Base-by-base conservation (phyloP, 1,284 basidiomycete genomes). In the Cronartium ribicola region DNA sequence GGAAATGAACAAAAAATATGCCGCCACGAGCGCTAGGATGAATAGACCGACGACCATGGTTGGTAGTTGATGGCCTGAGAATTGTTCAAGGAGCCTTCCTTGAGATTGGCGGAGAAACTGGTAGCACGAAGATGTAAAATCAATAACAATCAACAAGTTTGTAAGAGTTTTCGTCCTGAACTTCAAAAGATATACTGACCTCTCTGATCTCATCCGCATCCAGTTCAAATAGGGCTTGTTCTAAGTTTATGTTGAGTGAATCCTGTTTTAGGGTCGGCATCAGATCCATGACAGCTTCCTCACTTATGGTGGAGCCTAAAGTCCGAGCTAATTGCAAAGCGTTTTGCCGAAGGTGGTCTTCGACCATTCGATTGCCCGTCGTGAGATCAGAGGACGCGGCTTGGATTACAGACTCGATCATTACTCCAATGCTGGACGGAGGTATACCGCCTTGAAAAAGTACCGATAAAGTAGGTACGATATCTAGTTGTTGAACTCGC, bases 401-500 rank as follows among this genome's bases (percentile, higher is more conserved):
- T 10, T 67, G 10, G 1, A 79, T 40, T 0, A 62, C 77, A 0
- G 77, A 76, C 14, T 44, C 22, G 57, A 79, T 77, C n/a, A 77
- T 46, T 64, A 74, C 70, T 7, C 77, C 78, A 61, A 78, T 77
- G 60, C 77, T 78, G 51, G 76, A 76, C 6, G 76, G 76, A 1
- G 78, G 77, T 11, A 79, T 77, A 6, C 76, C 77, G 4, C 76
- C 57, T 20, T 75, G 75, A 44, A 79, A 72, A 2, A 79, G 73
- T 3, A 72, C 55, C 37, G 69, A 63, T 8, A 79, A 61, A 0
- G 78, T 78, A 13, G 78, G 78, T 1, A 79, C 78, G 39, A 79
- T 72, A 70, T 79, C 78, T 70, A 79, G 71, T 65, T 79, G 78
- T 14, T 79, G 75, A 1, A 79, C 75, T 10, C 11, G 36, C n/a